Evolutionary conservation across 768 basidiomycete genomes (phyloP), one percentile per base, ranked within the genome.

Genomic region (Rhodotorula toruloides): DNA sequence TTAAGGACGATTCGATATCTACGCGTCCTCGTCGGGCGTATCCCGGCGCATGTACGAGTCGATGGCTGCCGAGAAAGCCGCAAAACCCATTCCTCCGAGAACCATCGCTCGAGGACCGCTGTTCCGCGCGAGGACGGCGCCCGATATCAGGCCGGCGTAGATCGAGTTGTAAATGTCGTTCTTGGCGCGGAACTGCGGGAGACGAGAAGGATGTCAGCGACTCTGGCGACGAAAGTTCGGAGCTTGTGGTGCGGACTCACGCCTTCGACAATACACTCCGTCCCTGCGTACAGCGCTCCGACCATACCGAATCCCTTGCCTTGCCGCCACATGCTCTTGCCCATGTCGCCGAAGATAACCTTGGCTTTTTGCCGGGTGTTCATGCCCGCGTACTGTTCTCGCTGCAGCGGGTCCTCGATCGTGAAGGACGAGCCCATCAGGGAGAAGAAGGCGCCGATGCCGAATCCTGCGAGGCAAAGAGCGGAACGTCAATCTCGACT

Each of bases 351-450:
- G 77, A 96, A 88, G 42, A 94, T 84, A 71, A 87, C 85, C 50
- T 84, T 81, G 2, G 91, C 88, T 74, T 93, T 93, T 76, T 92
- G 88, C 31, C 82, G 81, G 50, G 84, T 84, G 65, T 79, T 84
- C 69, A 74, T 83, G 82, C 71, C 62, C 40, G 56, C 65, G 82
- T 81, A 60, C 73, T 84, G 83, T 54, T 84, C 80, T 39, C 89
- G 85, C 42, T 89, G 82, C 50, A 90, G 79, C 17, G 93, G 92
- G 77, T 97, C 93, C 77, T 97, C 94, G 76, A 96, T 94, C 40
- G 88, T 87, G 76, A 98, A 93, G 36, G 91, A 90, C 27, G 91
- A 82, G 40, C 89, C 90, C 94, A 98, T 97, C 65, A 97, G 82
- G 3, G 91, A 91, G 80, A 98, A 90, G 82, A 97, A 92, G 39